phyloP scores from a whole-genome alignment of 352 stramenopile species.

The Phytophthora europaea region DNA sequence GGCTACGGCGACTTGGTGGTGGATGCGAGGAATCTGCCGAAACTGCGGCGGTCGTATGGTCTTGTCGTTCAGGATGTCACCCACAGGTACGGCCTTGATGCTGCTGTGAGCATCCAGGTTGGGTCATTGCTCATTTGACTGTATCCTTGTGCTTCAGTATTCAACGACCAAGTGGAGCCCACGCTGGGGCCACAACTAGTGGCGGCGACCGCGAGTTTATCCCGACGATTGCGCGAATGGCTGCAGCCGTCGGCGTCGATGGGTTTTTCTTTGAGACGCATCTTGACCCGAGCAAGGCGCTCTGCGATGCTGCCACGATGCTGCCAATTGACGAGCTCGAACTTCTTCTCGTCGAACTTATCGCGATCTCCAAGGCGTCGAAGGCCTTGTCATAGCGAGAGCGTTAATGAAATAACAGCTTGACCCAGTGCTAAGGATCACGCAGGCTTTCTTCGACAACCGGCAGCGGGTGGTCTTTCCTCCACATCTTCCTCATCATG shows the following conservation, averaged over 20 bases:
- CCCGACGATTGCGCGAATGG: slow-evolving; percentile 87
- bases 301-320: slow-evolving; percentile 83
- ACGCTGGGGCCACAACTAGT: slow-evolving; percentile 58
- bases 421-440: slow-evolving; percentile 46
- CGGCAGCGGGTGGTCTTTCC: slow-evolving; percentile 70
- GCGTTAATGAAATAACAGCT: slow-evolving; percentile 15
- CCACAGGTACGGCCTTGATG: slow-evolving; percentile 53
- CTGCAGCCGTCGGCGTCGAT: slow-evolving; percentile 86
- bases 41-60: slow-evolving; percentile 63
- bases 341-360: slow-evolving; percentile 75
- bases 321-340: slow-evolving; percentile 75
- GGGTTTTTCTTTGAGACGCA: slow-evolving; percentile 93
- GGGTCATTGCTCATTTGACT: background rate
- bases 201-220: slow-evolving; percentile 85
- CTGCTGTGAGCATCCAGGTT: background rate
- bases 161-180: slow-evolving; percentile 65
- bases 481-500: slow-evolving; percentile 77
- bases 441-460: slow-evolving; percentile 84
- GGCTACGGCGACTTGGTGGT: slow-evolving; percentile 91
- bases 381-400: slow-evolving; percentile 41
- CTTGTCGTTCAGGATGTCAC: slow-evolving; percentile 91
- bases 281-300: slow-evolving; percentile 63
- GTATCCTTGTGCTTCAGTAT: slow-evolving; percentile 47
- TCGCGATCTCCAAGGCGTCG: slow-evolving; percentile 72
- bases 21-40: slow-evolving; percentile 84